Percentiles rank a stretch among this genome's conserved stretches.
Evolutionary conservation across 306 rosid genomes (phyloP).

Genomic region (Rosa rugosa): DNA sequence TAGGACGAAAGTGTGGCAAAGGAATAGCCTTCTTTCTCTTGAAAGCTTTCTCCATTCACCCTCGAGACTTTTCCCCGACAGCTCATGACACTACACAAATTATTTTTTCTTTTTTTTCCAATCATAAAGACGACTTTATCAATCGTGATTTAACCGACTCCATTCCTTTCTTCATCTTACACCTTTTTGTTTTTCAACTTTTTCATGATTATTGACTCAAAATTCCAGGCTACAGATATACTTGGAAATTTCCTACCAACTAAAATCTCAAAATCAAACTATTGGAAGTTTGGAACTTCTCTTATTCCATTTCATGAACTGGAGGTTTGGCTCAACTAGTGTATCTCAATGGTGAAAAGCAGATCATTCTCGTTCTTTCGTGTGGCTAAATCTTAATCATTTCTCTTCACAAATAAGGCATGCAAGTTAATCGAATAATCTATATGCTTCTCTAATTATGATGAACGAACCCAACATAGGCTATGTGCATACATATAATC

Average conservation of each 20-base stretch:
- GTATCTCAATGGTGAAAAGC: neutral
- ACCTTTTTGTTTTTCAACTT: neutral
- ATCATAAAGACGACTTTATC: neutral
- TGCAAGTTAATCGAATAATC: no score
- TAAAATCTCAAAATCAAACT: neutral
- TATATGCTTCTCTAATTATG: no score
- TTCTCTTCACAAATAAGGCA: no score
- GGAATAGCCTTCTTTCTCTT: neutral
- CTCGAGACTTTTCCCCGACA: neutral
- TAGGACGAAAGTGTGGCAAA: neutral
- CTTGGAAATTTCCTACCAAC: constrained; percentile 5
- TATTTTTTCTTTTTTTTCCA: neutral
- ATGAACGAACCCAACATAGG: no score
- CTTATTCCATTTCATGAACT: neutral
- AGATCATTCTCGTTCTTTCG: neutral
- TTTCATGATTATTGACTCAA: constrained; percentile 4
- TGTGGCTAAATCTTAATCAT: neutral
- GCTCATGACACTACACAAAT: neutral
- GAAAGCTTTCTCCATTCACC: neutral
- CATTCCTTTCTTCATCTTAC: neutral
- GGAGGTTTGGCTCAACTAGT: neutral
- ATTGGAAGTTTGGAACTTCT: neutral
- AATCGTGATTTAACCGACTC: neutral
- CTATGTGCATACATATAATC: no score
- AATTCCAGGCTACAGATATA: neutral